Conservation (phyloP, 1,139 yeast species). For the Pichia kudriavzevii region DNA sequence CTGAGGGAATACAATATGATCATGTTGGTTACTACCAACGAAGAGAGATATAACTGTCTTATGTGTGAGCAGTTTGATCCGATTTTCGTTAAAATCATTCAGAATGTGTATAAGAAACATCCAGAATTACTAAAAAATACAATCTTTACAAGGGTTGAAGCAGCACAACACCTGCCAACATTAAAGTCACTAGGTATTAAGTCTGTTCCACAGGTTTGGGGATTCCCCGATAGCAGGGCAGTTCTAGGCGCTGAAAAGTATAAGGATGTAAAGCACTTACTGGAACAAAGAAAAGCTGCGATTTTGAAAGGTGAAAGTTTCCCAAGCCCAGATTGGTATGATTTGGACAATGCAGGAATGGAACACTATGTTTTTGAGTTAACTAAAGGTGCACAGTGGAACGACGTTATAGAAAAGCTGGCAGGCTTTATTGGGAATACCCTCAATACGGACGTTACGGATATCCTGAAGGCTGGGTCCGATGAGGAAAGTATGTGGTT, state of each 20-base stretch:
- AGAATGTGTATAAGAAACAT: slow-evolving; percentile 38
- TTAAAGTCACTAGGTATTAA: slow-evolving; percentile 37
- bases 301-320: slow-evolving; percentile 20
- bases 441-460: slow-evolving; percentile 7
- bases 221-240: slow-evolving; percentile 38
- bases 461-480: slow-evolving; percentile 2
- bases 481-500: slow-evolving; percentile 7
- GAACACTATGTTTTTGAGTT: slow-evolving; percentile 16
- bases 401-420: slow-evolving; percentile 9
- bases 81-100: slow-evolving; percentile 35
- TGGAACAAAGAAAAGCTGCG: slow-evolving; percentile 23
- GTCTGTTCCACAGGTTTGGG: slow-evolving; percentile 58
- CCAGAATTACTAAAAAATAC: slow-evolving; percentile 31
- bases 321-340: slow-evolving; percentile 8
- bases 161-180: slow-evolving; percentile 34
- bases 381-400: slow-evolving; percentile 14
- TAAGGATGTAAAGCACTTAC: slow-evolving; percentile 21
- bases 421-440: slow-evolving; percentile 9
- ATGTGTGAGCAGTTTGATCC: slow-evolving; percentile 37
- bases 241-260: slow-evolving; percentile 17
- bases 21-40: slow-evolving; percentile 38
- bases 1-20: slow-evolving; percentile 37
- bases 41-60: slow-evolving; percentile 32
- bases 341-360: slow-evolving; percentile 16
- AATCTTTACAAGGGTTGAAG: slow-evolving; percentile 46